Evolutionary conservation across 257 asterid genomes (phyloP), one percentile per base, ranked within the genome.

Genomic region (Fraxinus pennsylvanica): DNA sequence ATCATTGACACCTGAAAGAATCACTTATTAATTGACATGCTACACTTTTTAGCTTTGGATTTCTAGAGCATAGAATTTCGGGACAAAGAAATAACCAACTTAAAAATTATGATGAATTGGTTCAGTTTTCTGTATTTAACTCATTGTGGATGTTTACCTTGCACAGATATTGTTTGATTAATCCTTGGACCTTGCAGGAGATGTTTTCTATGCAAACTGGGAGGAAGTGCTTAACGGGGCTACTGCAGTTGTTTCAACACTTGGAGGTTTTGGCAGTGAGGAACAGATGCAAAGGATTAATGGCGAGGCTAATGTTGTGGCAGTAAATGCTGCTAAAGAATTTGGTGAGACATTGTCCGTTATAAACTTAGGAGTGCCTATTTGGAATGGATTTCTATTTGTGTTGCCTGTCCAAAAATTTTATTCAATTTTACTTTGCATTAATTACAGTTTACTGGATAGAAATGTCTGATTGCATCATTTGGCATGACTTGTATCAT

Each of bases 191-290:
- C 52, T 77, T 82, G 82, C 88, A 96, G 98, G 99, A 72, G 99
- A 96, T 85, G 98, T 92, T 72, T 93, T 96, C 83, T 92, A 93
- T 78, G 93, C 86, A 76, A 92, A 90, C 73, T 96, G 99, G 99
- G 97, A 93, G 76, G 98, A 92, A 82, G 94, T 96, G 82, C 90
- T 96, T 72, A 65, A 79, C 76, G 98, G 97, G 73, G 93, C 92
- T 71, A 96, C 99, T 14, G 88, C 98, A 81, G 97, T 96, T 81
- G 93, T 96, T 78, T 96, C 99, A 76, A 93, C 97, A 52, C 85
- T 96, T 50, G 99, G 99, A 82, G 99, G 99, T 72, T 88, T 96
- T 86, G 99, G 99, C 77, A 92, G 91, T 45, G 97, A 96, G 76
- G 98, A 93, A 74, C 97, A 93, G 79, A 96, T 96, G 99, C 88